Evolutionary conservation across 2,329 filamentous ascomycete species (phyloP).

Genomic region (Claviceps paspali): DNA sequence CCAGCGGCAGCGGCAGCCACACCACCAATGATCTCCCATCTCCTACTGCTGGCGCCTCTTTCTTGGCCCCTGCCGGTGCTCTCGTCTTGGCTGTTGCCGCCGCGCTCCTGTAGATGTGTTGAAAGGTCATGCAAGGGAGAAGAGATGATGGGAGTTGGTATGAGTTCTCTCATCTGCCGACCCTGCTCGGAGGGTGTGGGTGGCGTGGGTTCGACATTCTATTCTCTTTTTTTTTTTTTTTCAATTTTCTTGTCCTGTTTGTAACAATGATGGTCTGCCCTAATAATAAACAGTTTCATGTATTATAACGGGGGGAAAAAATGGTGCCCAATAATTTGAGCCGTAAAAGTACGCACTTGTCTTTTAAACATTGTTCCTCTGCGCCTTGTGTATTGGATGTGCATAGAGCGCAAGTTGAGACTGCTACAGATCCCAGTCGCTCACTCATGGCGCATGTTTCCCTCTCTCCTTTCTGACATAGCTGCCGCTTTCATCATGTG

Average conservation of each 20-base stretch:
- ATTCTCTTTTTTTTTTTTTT: neutral
- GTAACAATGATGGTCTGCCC: neutral
- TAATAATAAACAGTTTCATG: neutral
- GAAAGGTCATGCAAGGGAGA: neutral
- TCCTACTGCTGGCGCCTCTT: slow-evolving; percentile 8
- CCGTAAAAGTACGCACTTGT: too few species aligned
- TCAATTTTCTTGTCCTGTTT: neutral
- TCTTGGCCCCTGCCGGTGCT: slow-evolving; percentile 8
- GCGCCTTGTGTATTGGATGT: neutral
- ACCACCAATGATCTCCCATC: slow-evolving; percentile 1
- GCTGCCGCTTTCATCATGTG: too few species aligned
- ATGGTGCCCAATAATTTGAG: too few species aligned
- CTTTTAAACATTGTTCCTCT: too few species aligned
- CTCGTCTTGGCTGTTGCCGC: slow-evolving; percentile 8
- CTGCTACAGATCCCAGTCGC: too few species aligned
- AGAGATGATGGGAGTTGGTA: neutral
- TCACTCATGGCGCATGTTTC: too few species aligned
- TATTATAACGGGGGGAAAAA: slow-evolving; percentile 1
- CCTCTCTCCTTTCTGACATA: too few species aligned
- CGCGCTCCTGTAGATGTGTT: slow-evolving; percentile 6
- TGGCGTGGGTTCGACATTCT: too few species aligned
- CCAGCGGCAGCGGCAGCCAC: slow-evolving; percentile 3
- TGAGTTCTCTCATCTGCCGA: neutral
- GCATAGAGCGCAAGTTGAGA: too few species aligned
- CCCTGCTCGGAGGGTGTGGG: too few species aligned